Conservation (phyloP, 495 filamentous ascomycete species). For the Neurospora africana region DNA sequence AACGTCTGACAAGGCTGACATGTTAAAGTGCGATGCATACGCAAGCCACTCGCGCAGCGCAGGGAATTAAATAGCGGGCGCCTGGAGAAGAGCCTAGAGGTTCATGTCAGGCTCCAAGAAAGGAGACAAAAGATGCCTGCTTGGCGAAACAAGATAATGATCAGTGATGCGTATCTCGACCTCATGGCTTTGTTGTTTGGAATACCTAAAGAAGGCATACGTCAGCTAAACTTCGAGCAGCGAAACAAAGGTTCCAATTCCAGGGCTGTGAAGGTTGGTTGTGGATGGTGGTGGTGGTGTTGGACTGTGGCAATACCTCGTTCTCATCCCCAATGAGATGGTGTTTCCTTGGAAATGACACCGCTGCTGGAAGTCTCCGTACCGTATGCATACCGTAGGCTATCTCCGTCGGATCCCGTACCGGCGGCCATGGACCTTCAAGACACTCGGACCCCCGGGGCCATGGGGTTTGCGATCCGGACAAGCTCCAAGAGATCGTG, state of each 20-base stretch:
- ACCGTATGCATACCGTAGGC: not conserved
- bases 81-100: not conserved
- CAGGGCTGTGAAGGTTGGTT: not conserved
- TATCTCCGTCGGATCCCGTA: not conserved
- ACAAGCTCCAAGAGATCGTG: not conserved
- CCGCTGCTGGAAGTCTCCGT: not conserved
- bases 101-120: slow-evolving; percentile 1
- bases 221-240: not conserved
- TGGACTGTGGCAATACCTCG: not conserved
- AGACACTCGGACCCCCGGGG: not conserved
- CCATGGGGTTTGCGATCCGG: not conserved
- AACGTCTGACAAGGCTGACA: not conserved
- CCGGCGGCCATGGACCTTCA: not conserved
- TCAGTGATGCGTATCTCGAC: not conserved
- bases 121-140: slow-evolving; percentile 21
- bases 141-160: slow-evolving; percentile 11
- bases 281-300: not conserved
- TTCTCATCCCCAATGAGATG: not conserved
- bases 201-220: not conserved
- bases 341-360: not conserved
- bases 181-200: not conserved
- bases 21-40: slow-evolving; percentile 12
- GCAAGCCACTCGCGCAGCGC: slow-evolving; percentile 18
- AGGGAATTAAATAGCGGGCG: not conserved
- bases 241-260: not conserved